Evolutionary conservation across 441 rosid genomes (phyloP), one percentile per base, ranked within the genome.

Genomic region (Gossypium trilobum): DNA sequence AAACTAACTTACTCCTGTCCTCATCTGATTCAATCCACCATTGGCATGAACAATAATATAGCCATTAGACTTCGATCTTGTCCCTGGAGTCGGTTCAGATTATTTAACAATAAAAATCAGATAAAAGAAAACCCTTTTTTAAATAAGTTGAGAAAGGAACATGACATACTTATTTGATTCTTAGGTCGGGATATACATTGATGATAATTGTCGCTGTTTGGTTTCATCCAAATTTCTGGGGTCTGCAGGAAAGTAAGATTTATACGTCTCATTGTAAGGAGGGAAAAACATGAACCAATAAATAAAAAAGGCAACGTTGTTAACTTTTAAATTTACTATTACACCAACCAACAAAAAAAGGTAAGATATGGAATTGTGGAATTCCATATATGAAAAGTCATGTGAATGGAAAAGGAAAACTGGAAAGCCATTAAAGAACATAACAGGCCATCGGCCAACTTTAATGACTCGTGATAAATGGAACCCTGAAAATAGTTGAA

Each of bases 21-120:
- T 89, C 97, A 95, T 95, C 85, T 92, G 97, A 85, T 95, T 95
- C 82, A 95, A 74, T 73, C 99, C 99, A 48, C 99, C 99, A 73
- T 95, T 95, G 31, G 97, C 97, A 74, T 91, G 94, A 73, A 89
- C 95, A 25, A 92, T 60, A 63, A 95, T 87, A 77, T 88, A 95
- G 2, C 99, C 99, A 78, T 89, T 89, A 46, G 96, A 85, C 25
- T 82, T 85, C 5, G 57, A 71, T 25, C 65, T 72, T 0, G 77
- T 44, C 56, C 81, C 99, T 91, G 74, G 31, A 78, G 13, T 1
- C 29, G 70, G 22, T 50, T 74, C 66, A 29, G 33, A 14, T 5
- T 31, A 16, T 19, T 33, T 5, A 46, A 31, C 4, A 19, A 75
- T 0, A 23, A 29, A 1, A 1, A 39, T 6, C 39, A 58, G 17